Evolutionary conservation across 2,329 filamentous ascomycete species (phyloP), one percentile per base, ranked within the genome.

Genomic region (Harringtonia lauricola): DNA sequence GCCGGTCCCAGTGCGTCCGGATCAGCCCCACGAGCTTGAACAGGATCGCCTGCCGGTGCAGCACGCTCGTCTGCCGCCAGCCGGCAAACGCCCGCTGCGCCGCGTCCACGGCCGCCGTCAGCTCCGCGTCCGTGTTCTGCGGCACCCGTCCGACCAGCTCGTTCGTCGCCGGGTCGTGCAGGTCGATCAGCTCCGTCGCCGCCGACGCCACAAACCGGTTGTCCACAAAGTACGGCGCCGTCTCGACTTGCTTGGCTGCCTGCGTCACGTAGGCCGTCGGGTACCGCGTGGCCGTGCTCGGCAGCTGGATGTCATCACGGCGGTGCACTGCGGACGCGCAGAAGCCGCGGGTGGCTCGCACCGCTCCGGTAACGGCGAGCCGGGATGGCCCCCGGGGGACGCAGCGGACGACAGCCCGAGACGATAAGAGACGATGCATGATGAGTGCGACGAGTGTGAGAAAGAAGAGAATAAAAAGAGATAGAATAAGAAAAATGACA

Each of bases 81-180:
- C 69, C 69, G 51, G 79, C 75, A 61, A 86, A 90, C 1, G 86
- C 86, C 64, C 77, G 79, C 64, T 83, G 67, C 5, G 86, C 85
- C 58, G 82, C 86, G 52, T 77, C 81, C 3, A 89, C 83, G 8
- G 80, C 82, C 14, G 81, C 81, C 62, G 74, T 74, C 55, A 92
- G 75, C 69, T 92, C 86, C 45, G 67, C 79, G 58, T 85, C 76
- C 14, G 85, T 90, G 64, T 80, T 85, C 66, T 90, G 83, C 17
- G 86, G 86, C 24, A 90, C 85, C 41, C 85, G 77, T 14, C 86
- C 90, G 49, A 92, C 80, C 52, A 90, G 74, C 64, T 88, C 84
- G 69, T 89, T 90, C 55, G 86, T 90, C 39, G 86, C 85, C 18
- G 86, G 86, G 64, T 92, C 86, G 64, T 85, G 70, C 51, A 92